Conservation (phyloP, 176 grass and related monocot species). For the Poa pratensis region DNA sequence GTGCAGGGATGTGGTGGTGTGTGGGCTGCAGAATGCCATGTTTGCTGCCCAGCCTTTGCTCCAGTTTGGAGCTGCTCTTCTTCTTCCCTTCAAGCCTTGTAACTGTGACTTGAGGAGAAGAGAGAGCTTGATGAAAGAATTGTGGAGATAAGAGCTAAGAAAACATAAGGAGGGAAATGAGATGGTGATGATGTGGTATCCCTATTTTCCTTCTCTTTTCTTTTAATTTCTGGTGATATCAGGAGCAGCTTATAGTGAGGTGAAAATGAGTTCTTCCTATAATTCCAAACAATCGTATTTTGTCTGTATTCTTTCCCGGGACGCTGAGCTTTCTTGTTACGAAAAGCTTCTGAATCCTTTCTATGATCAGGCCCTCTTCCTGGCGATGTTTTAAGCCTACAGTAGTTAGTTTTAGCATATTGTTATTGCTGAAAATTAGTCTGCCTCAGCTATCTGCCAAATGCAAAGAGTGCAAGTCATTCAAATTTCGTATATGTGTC, state of each 20-base stretch:
- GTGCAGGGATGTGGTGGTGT: slow-evolving; percentile 67
- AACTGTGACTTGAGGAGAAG: slow-evolving; percentile 51
- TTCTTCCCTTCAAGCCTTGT: slow-evolving; percentile 55
- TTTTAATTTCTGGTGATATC: slow-evolving; percentile 56
- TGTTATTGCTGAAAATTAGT: slow-evolving; percentile 3
- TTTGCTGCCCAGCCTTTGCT: slow-evolving; percentile 25
- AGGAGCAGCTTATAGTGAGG: slow-evolving; percentile 43
- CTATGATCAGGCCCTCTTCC: neutral
- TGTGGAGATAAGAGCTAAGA: slow-evolving; percentile 43
- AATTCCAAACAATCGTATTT: slow-evolving; percentile 35
- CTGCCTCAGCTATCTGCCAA: slow-evolving; percentile 11
- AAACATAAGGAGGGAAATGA: slow-evolving; percentile 42
- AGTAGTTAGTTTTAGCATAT: neutral
- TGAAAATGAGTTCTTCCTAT: slow-evolving; percentile 55
- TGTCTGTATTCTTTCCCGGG: slow-evolving; percentile 40
- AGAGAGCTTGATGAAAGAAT: slow-evolving; percentile 50
- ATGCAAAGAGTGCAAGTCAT: neutral
- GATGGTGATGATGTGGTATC: slow-evolving; percentile 51
- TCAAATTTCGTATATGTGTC: neutral
- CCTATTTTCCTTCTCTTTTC: slow-evolving; percentile 48
- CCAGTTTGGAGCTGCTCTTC: slow-evolving; percentile 35
- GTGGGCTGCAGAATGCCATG: slow-evolving; percentile 81
- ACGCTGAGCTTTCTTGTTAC: slow-evolving; percentile 26
- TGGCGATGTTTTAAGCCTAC: slow-evolving; percentile 1
- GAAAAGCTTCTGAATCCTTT: slow-evolving; percentile 3